Base-by-base conservation (phyloP, 345 rosid species). In the Eucalyptus lansdowneana region DNA sequence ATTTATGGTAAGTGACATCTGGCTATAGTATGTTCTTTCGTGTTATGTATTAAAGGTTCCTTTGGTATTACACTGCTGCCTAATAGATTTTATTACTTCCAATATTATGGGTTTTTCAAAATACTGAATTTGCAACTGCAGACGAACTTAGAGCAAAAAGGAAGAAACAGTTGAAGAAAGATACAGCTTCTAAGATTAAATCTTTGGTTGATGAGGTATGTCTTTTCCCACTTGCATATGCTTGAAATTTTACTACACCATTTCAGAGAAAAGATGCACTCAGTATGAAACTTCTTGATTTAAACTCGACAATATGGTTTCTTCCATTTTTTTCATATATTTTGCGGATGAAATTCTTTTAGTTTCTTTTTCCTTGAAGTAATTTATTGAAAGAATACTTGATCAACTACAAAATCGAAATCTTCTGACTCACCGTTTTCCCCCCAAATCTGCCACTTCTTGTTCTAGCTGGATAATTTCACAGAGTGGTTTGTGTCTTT, bases 81-180 rank as follows among this genome's bases (percentile, higher is more conserved):
- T 54, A 25, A 51, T 21, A 21, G 44, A 31, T 87, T 54, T 51
- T 87, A 29, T 25, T 87, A 27, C 44, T 44, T n/a, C 25, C 56
- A 12, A 31, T 65, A 31, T 69, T 50, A n/a, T 50, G 86, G 50
- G 27, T 49, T 42, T 53, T 50, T 31, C 37, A 16, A 62, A 34
- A 45, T 86, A n/a, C 29, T 54, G 56, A 62, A 42, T 51, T 86
- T 92, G 89, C 40, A 89, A 90, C 86, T 91, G 95, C 98, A 98
- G 99, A 95, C 31, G 99, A 98, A 93, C 99, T 98, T 95, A 93
- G 90, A 90, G 94, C 95, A 89, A 98, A 96, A 92, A 94, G 99
- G 94, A 98, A 95, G 94, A 98, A 96, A 90, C 99, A 95, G 91
- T 92, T 98, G 93, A 98, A 96, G 96, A 98, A 98, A 94, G 97